A percentile compares a stretch with the other conserved stretches of the same genome.
phyloP scores from a whole-genome alignment of 805 yeast genomes.

The Kuraishia floccosa region DNA sequence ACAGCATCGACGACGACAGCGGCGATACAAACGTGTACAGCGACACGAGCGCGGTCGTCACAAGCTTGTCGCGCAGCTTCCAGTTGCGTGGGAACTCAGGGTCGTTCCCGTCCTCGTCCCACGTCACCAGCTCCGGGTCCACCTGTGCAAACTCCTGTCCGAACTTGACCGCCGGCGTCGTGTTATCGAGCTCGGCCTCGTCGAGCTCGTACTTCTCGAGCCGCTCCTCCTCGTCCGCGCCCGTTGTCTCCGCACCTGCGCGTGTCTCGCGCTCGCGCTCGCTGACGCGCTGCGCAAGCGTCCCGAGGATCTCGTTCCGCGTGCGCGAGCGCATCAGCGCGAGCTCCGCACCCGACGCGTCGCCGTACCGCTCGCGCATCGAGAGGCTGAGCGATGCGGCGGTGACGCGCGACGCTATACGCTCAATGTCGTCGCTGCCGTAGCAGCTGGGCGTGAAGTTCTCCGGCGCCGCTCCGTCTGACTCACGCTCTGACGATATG shows the following conservation, averaged over 20 bases:
- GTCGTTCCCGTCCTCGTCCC: constrained; percentile 57
- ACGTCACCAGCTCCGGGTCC: constrained; percentile 59
- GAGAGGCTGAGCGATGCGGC: constrained; percentile 1
- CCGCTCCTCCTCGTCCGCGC: constrained; percentile 1
- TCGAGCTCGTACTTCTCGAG: background rate
- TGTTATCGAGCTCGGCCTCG: constrained; percentile 4
- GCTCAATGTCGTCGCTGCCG: background rate
- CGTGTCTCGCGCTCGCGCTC: constrained; percentile 5
- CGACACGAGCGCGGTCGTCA: constrained; percentile 34
- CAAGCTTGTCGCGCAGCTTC: constrained; percentile 27
- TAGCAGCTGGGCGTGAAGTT: no score
- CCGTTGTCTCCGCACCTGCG: background rate
- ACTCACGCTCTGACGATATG: no score
- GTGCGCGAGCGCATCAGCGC: constrained; percentile 30
- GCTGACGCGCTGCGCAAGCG: constrained; percentile 17
- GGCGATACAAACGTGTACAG: constrained; percentile 50
- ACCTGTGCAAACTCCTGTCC: constrained; percentile 42
- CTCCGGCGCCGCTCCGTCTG: no score
- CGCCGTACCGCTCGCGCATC: constrained; percentile 7
- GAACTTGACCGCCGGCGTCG: constrained; percentile 3
- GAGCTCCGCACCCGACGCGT: constrained; percentile 22
- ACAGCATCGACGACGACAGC: constrained; percentile 47
- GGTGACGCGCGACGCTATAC: background rate
- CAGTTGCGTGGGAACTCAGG: constrained; percentile 58
- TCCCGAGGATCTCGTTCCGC: constrained; percentile 28